Base-by-base conservation (phyloP, 2,329 filamentous ascomycete species). In the Phialemonium atrogriseum region DNA sequence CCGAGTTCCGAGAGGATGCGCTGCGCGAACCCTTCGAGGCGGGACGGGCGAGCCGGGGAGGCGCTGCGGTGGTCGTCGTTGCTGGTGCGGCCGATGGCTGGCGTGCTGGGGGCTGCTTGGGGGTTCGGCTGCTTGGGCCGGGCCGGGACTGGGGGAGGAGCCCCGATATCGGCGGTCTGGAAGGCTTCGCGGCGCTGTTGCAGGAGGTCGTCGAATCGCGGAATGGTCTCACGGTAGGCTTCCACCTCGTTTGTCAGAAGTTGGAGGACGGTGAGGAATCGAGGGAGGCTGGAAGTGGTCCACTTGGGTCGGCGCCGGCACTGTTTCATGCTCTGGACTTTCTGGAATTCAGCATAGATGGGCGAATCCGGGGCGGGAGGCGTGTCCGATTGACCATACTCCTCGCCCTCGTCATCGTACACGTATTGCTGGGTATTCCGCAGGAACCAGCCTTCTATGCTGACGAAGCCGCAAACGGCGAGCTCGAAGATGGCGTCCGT, bases 401-500 rank as follows among this genome's bases (percentile, higher is more conserved):
- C 47, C 9, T 50, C 48, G 18, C 60, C 52, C 18, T 64, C 56
- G 10, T 68, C 66, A 7, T 65, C 62, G 36, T 73, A 83, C 5
- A 62, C 59, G 47, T 78, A 83, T 37, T 64, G 68, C n/a, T 61
- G 65, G 4, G 84, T 82, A 32, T 80, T 76, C 11, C 85, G 78
- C 5, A 89, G 64, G 18, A 96, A 63, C 89, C 91, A 98, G n/a
- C 84, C 83, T 49, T 95, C 86, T 10, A 95, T 68, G 13, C 79
- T 77, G 49, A 94, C 80, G 40, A 84, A 83, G 5, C 86, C 83
- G 45, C 91, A 96, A 1, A 84, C 77, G 9, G 84, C 84, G 24
- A 98, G 66, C 42, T 85, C 82, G 17, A 93, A 73, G 25, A 96
- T 66, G 1, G 83, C 73, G 47, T 93, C 84, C 0, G 89, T 96